Conservation (phyloP, 148 eudicot genomes). For the Fallopia convolvulus region DNA sequence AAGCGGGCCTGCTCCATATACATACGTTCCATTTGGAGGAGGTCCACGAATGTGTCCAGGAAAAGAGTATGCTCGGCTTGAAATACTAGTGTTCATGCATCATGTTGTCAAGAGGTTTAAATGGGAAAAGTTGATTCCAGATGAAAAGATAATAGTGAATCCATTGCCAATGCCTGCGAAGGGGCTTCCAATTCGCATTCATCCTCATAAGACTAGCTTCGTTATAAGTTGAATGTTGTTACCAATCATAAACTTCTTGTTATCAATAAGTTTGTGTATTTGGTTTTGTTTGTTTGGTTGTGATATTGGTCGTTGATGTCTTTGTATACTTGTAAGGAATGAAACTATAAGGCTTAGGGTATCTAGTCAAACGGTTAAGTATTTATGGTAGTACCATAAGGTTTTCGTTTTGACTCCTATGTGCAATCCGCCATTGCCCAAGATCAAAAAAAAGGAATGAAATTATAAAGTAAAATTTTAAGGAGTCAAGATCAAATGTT, state of each 20-base stretch:
- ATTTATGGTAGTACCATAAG: no score
- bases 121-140: constrained; percentile 5
- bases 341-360: no score
- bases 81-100: background rate
- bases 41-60: background rate
- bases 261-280: background rate
- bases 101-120: constrained; percentile 10
- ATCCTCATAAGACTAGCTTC: background rate
- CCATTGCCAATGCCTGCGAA: constrained; percentile 8
- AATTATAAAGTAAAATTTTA: no score
- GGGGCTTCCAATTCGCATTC: constrained; percentile 3
- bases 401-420: no score
- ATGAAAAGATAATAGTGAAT: background rate
- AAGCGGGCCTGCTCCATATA: background rate
- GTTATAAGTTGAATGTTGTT: background rate
- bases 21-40: constrained; percentile 11
- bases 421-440: no score
- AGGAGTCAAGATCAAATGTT: no score
- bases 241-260: background rate
- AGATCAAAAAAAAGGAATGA: no score
- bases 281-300: background rate
- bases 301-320: no score
- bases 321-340: no score
- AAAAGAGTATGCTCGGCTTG: background rate
- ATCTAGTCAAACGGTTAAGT: no score